Evolutionary conservation across 2,329 filamentous ascomycete species (phyloP).

Genomic region (Xylariaceae sp.): DNA sequence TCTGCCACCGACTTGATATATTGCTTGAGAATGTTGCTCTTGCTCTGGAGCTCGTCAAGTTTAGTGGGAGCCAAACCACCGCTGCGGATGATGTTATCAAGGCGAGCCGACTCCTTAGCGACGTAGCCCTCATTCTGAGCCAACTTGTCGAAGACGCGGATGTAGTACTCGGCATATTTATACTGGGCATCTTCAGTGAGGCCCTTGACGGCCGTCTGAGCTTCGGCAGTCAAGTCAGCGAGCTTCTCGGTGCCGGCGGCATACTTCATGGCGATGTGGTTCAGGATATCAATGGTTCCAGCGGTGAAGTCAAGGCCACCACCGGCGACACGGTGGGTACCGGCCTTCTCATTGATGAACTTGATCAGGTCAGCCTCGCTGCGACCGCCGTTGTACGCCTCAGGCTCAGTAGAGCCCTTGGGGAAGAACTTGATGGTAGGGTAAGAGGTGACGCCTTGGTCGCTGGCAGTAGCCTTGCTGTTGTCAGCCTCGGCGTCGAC

Average conservation of each 20-base stretch:
- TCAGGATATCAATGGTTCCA: constrained; percentile 78
- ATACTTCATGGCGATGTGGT: constrained; percentile 73
- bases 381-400: constrained; percentile 73
- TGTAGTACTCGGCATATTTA: constrained; percentile 91
- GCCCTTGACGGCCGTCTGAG: constrained; percentile 66
- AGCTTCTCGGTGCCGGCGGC: constrained; percentile 57
- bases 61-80: constrained; percentile 82
- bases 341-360: constrained; percentile 86
- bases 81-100: constrained; percentile 80
- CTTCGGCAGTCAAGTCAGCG: constrained; percentile 64
- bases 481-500: constrained; percentile 89
- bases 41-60: constrained; percentile 80
- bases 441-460: constrained; percentile 79
- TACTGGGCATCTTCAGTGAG: constrained; percentile 62
- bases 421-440: constrained; percentile 98
- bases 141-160: constrained; percentile 86
- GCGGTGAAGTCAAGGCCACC: constrained; percentile 76
- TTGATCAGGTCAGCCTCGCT: constrained; percentile 71
- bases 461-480: constrained; percentile 70
- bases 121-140: constrained; percentile 74
- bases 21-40: constrained; percentile 82
- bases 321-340: constrained; percentile 78
- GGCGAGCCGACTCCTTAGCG: constrained; percentile 78
- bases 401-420: constrained; percentile 70
- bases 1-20: constrained; percentile 64